Evolutionary conservation across 208 protist genomes (phyloP), one percentile per base, ranked within the genome.

Genomic region (Novymonas esmeraldas): DNA sequence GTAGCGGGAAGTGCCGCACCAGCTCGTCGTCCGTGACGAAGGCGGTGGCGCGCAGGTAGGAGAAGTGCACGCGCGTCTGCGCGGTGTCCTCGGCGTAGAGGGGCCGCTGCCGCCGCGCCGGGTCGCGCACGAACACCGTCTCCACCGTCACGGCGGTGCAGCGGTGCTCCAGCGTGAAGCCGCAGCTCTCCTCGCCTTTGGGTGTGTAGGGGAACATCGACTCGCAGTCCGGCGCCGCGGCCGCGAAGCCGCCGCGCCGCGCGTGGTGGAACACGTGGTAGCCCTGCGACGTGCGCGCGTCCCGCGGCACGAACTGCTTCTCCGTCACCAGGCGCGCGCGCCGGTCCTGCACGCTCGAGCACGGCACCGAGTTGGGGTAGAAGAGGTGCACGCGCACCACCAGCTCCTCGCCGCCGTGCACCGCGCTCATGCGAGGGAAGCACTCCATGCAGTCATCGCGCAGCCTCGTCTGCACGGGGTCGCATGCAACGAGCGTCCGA

Each of bases 391-490:
- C 48, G 22, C 56, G 46, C 36, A 52, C 45, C 29, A 73, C 67
- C 4, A 73, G 58, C n/a, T 61, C 67, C 22, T 42, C 28, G 9
- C 20, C 0, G 20, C 24, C 0, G 1, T 1, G 34, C 14, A n/a
- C 11, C 39, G 34, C 24, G 44, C 39, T 41, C 18, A 49, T 33
- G 22, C 58, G 50, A 4, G 67, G 67, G 38, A 66, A 59, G 39
- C 58, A 73, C 39, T 73, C 67, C 38, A 60, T 24, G 24, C 58
- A 54, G 67, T 73, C 67, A 18, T 73, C 67, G 14, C 67, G 58
- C 13, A 73, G 33, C 13, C 60, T 60, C 16, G 67, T 60, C 20
- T 66, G 57, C 11, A 59, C 42, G 11, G 58, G 57, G 24, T 73
- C 57, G 57, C 67, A 73, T 6, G 58, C 57, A 16, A 73, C 51